Evolutionary conservation across 1,284 basidiomycete species (phyloP), one percentile per base, ranked within the genome.

Genomic region (Limonomyces culmigenus): DNA sequence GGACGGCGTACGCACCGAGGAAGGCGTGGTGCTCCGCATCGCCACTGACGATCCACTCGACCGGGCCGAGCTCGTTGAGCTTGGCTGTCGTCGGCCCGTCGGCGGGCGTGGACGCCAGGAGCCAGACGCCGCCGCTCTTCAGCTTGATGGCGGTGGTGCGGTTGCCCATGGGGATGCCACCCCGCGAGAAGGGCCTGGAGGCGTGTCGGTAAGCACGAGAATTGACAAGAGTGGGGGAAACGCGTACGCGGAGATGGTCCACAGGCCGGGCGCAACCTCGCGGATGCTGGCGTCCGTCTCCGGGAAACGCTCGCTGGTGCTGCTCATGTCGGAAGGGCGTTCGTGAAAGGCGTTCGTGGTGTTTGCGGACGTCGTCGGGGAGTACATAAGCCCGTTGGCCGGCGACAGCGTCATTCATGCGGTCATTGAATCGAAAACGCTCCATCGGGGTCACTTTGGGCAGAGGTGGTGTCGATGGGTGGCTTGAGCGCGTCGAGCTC

Each of bases 51-150:
- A 85, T 74, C 13, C 42, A 79, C 70, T 77, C 77, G 19, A 93
- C 85, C 23, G 74, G 66, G 0, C 88, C 87, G 4, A 95, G 59
- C 35, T 74, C 64, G 36, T 76, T 65, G 19, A 93, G 53, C 41
- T 73, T 81, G 2, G 60, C 47, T 50, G 76, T 79, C 2, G 85
- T 92, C 25, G 75, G 75, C 4, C 65, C 56, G 33, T 76, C 73
- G 37, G 88, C 58, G 0, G 85, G 81, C 3, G 86, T 86, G 2
- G 85, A 91, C 1, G 86, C 88, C 20, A 93, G 63, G 1, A 95
- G 62, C 74, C 87, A 92, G 17, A 95, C 72, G 3, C 70, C 74
- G 14, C 77, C 74, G 38, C 69, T 64, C 33, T 57, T 58, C 38
- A 95, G 59, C 54, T 68, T 75, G 50, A 95, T 64, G 1, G 88